Percentiles rank a stretch among this genome's conserved stretches.
Conservation (phyloP, 768 basidiomycete genomes). For the Nidularia pulvinata region DNA sequence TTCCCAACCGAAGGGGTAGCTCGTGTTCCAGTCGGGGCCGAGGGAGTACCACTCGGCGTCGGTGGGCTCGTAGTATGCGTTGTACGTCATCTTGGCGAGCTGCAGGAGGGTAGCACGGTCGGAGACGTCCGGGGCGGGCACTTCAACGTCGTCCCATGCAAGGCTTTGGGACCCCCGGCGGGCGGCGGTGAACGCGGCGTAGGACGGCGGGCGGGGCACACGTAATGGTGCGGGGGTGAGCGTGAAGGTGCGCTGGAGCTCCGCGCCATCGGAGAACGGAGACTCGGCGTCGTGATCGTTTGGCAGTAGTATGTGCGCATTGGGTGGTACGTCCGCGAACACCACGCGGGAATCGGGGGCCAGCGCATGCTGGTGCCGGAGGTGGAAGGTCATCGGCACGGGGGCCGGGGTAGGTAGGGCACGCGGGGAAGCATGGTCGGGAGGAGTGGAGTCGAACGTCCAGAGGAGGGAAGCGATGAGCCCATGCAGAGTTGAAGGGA, state of each 20-base stretch:
- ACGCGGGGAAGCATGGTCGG: no score
- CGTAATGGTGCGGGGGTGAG: slow-evolving; percentile 32
- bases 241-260: slow-evolving; percentile 29
- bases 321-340: slow-evolving; percentile 57
- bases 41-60: slow-evolving; percentile 74
- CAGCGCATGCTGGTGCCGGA: slow-evolving; percentile 66
- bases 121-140: slow-evolving; percentile 69
- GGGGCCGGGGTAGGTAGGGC: no score
- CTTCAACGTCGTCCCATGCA: slow-evolving; percentile 66
- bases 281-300: no score
- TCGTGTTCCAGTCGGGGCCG: slow-evolving; percentile 64
- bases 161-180: slow-evolving; percentile 36
- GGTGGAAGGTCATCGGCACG: slow-evolving; percentile 55
- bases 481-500: no score
- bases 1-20: slow-evolving; percentile 86
- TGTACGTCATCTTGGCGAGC: slow-evolving; percentile 89
- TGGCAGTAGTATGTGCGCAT: no score
- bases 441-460: no score
- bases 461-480: no score
- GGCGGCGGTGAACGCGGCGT: slow-evolving; percentile 30
- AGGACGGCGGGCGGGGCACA: slow-evolving; percentile 48
- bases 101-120: slow-evolving; percentile 71
- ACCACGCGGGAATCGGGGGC: slow-evolving; percentile 51
- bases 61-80: slow-evolving; percentile 66
- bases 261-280: slow-evolving; percentile 13